Evolutionary conservation across 495 filamentous ascomycete species (phyloP).

Genomic region (Xylaria scruposa): DNA sequence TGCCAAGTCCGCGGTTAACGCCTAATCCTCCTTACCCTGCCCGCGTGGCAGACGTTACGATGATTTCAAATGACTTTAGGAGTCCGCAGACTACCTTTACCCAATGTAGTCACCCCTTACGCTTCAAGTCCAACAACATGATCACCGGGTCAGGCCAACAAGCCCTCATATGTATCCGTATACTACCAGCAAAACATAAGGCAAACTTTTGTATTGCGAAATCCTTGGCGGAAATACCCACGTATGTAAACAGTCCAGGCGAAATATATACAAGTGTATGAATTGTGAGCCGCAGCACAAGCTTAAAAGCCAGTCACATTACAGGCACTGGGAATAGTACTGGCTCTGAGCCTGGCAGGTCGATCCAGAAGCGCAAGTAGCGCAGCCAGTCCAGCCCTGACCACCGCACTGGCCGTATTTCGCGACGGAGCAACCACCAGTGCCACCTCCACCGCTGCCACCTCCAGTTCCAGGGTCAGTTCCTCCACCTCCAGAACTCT

Average conservation of each 20-base stretch:
- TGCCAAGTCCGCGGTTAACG: neutral
- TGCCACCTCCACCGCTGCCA: neutral
- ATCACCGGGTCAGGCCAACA: neutral
- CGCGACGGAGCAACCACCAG: conserved; percentile 25
- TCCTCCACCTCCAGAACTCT: conserved; percentile 8
- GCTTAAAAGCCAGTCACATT: conserved; percentile 12
- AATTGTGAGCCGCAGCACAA: neutral
- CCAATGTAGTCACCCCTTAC: no score
- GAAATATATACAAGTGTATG: neutral
- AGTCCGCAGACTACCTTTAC: neutral
- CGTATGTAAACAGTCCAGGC: neutral
- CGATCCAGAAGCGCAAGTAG: conserved; percentile 49
- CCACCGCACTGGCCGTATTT: conserved; percentile 58
- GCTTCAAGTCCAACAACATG: neutral
- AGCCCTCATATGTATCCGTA: neutral
- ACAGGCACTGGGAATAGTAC: conserved; percentile 56
- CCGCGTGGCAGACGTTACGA: neutral
- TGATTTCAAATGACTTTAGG: neutral
- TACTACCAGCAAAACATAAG: neutral
- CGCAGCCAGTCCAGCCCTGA: conserved; percentile 50
- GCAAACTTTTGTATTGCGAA: neutral
- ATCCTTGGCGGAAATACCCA: neutral
- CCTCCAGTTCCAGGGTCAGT: conserved; percentile 1
- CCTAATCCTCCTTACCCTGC: neutral
- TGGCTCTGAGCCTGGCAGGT: conserved; percentile 50